Base-by-base conservation (phyloP, 208 protist species). In the Trypanosoma caninum region DNA sequence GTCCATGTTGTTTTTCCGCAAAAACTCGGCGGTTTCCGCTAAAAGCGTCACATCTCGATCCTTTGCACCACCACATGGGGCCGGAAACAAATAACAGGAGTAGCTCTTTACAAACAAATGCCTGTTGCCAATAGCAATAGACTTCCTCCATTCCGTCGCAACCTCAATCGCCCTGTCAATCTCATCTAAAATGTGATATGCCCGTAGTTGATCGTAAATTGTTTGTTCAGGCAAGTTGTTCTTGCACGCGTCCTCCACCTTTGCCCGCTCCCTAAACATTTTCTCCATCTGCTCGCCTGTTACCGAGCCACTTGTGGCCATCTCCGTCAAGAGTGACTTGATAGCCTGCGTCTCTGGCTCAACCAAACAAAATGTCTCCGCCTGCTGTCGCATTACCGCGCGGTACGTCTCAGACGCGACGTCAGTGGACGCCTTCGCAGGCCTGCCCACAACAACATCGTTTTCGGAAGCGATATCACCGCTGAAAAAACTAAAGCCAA, bases 1-100 rank as follows among this genome's bases (percentile, higher is more conserved):
- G 50, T 91, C 78, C 61, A 91, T 80, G 20, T 75, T 41, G 67
- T 88, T 80, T n/a, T 74, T 65, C n/a, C 51, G 65, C 23, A 91
- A 56, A 38, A 91, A 91, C 46, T 69, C 22, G 6, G 71, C 65
- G 8, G 80, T 84, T 31, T 77, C 72, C 6, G 72, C 27, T 28
- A 79, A 80, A 7, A 91, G 50, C 10, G 47, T 53, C 11, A 82
- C 31, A 3, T 6, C 33, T 25, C 28, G 41, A 8, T 67, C 59
- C 6, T 31, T n/a, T 27, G 34, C 73, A 16, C 55, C 63, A 10
- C 58, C 65, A 9, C 34, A 35, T 3, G 60, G n/a, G 33, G 53
- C 41, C 2, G 84, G 84, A 53, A 88, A 84, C 53, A 84, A 60
- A 57, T 80, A 80, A 20, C 72, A 78, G 16, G 25, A 73, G 64